Conservation (phyloP, 176 grass and related monocot genomes). For the Phoenix dactylifera region DNA sequence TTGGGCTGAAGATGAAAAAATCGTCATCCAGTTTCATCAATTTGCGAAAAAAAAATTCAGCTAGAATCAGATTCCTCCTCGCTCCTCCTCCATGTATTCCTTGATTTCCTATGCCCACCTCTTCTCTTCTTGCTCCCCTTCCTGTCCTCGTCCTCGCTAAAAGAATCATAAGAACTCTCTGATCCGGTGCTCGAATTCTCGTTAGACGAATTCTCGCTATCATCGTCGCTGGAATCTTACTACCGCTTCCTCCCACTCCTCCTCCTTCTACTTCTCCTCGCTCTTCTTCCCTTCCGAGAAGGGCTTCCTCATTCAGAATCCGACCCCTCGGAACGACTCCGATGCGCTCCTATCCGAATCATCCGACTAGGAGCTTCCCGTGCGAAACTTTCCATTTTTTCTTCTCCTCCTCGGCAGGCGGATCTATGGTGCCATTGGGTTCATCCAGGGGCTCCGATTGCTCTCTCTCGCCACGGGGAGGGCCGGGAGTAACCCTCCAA, state of each 20-base stretch:
- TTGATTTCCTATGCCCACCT: conserved; percentile 28
- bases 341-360: conserved; percentile 1
- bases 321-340: conserved; percentile 9
- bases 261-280: conserved; percentile 29
- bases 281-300: conserved; percentile 24
- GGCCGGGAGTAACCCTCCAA: conserved; percentile 66
- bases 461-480: conserved; percentile 36
- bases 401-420: conserved; percentile 7
- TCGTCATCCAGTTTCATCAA: no score
- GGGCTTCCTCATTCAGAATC: not conserved
- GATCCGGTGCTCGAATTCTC: conserved; percentile 12
- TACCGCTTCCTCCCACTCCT: conserved; percentile 34
- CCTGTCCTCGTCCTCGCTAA: conserved; percentile 42
- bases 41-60: no score
- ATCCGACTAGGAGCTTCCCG: not conserved
- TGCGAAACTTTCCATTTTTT: not conserved
- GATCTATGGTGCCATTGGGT: conserved; percentile 2
- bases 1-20: no score
- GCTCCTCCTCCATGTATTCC: conserved; percentile 22
- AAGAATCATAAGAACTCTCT: conserved; percentile 39
- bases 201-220: conserved; percentile 16
- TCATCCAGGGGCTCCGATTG: conserved; percentile 20
- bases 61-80: conserved; percentile 28
- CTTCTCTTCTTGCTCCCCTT: conserved; percentile 38
- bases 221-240: conserved; percentile 28